phyloP scores from a whole-genome alignment of 164 flowering plant species.

The Macadamia integrifolia region DNA sequence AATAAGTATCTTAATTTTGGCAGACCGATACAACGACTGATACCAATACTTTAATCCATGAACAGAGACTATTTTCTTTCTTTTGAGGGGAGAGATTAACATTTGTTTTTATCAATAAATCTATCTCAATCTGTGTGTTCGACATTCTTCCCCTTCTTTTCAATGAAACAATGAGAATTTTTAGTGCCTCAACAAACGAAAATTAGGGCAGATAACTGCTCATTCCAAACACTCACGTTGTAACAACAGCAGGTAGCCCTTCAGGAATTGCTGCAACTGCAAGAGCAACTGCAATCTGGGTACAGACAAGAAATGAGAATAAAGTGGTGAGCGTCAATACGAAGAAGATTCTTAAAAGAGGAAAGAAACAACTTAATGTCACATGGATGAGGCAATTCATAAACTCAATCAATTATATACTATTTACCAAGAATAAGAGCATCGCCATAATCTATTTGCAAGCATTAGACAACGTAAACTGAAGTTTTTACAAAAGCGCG shows the following conservation, averaged over 20 bases:
- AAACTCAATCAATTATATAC: too few relatives aligned
- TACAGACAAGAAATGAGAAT: constrained; percentile 16
- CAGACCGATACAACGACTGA: too few relatives aligned
- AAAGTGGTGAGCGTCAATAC: background rate
- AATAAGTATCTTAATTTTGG: too few relatives aligned
- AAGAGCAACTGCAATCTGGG: constrained; percentile 97
- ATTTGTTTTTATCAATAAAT: background rate
- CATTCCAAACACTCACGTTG: constrained; percentile 61
- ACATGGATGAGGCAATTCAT: background rate
- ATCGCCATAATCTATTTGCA: too few relatives aligned
- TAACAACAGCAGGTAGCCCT: constrained; percentile 99
- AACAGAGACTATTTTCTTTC: too few relatives aligned
- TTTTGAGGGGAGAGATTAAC: too few relatives aligned
- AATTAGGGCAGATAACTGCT: background rate
- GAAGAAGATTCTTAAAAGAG: background rate
- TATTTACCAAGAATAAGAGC: too few relatives aligned
- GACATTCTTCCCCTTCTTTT: too few relatives aligned
- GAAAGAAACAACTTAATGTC: background rate
- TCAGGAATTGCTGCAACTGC: constrained; percentile 99
- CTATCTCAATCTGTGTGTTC: background rate
- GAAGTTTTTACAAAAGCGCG: too few relatives aligned
- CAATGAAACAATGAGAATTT: background rate
- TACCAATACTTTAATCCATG: too few relatives aligned
- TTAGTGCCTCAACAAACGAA: background rate
- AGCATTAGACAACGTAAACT: too few relatives aligned